These are phyloP conservation scores for Acanthamoeba triangularis DNA, from an alignment of 208 protist species.

Conservation along the genomic window DNA sequence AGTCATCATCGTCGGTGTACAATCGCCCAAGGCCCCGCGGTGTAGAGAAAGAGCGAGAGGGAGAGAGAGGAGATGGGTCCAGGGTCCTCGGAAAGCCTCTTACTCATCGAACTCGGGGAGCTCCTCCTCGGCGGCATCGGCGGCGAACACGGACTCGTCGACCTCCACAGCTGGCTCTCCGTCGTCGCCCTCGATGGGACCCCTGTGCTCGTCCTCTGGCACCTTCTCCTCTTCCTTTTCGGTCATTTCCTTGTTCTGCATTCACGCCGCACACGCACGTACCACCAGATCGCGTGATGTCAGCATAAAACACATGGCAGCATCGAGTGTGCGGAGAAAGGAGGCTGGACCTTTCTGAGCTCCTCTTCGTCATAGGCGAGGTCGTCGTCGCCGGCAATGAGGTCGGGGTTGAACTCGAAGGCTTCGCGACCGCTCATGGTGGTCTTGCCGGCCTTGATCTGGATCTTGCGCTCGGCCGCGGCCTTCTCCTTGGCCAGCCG, in stretches of 20 bases:
- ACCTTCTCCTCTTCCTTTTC: constrained; percentile 22
- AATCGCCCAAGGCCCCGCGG: not conserved
- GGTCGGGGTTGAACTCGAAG: constrained; percentile 89
- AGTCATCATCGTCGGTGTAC: too few species aligned
- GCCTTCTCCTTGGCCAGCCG: constrained; percentile 80
- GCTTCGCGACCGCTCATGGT: constrained; percentile 90
- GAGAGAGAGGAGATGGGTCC: not conserved
- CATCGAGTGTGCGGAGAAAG: not conserved
- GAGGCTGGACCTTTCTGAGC: constrained; percentile 41
- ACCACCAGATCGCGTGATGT: not conserved
- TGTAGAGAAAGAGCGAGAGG: too few species aligned
- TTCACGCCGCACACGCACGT: not conserved
- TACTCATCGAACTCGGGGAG: constrained; percentile 37
- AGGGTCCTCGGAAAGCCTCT: not conserved
- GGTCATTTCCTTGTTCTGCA: constrained; percentile 49
- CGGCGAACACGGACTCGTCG: constrained; percentile 69
- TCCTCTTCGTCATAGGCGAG: constrained; percentile 70
- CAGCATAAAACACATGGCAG: not conserved
- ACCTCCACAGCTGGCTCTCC: constrained; percentile 66
- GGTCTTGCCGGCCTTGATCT: constrained; percentile 83
- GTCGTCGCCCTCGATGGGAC: constrained; percentile 20
- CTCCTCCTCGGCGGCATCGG: constrained; percentile 54
- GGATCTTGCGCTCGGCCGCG: constrained; percentile 73
- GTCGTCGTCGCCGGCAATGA: constrained; percentile 90
- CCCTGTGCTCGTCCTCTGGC: not conserved